Base-by-base conservation (phyloP, 257 asterid genomes). In the Pogostemon cablin region DNA sequence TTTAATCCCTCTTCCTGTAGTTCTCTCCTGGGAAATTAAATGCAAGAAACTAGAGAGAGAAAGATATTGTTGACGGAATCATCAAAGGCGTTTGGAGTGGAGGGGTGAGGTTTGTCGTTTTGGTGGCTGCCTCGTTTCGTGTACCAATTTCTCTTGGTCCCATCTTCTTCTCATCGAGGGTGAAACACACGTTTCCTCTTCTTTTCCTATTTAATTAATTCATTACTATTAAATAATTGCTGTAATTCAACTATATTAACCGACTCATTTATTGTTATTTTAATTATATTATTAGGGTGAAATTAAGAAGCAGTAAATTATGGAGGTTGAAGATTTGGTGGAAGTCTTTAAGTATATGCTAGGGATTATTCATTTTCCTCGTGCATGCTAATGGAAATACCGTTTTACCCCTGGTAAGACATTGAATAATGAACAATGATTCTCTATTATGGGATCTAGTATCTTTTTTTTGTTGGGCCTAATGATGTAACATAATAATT, bases 71-170 rank as follows among this genome's bases (percentile, higher is more conserved):
- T 49, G 75, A 77, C 75, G 77, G 82, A 65, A 74, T 55, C 63
- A 58, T 53, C 78, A 65, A 53, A 64, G 73, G 50, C 7, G 74
- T 53, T 67, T 54, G 75, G 71, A 69, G 68, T 54, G 75, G 71
- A 69, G 68, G 56, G 81, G 71, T 68, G 68, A 69, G 80, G 56
- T 81, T 77, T 75, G 80, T 77, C 69, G 58, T 66, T 69, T 74
- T 17, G 52, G 48, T 54, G n/a, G 67, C 77, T 66, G 78, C 81
- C 75, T 74, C 56, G 72, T 34, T 61, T 77, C 75, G 80, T 72
- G 78, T 67, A 71, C 75, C 75, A 58, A 47, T 17, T 54, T 56
- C 72, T 40, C 37, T 39, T 46, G 81, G 81, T 67, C 74, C 78
- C 78, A 67, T 38, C 9, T 46, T 38, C 9, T 46, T 39, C 9